phyloP scores from a whole-genome alignment of 176 grass and related monocot genomes.

The Hsuehochloa calcarea region DNA sequence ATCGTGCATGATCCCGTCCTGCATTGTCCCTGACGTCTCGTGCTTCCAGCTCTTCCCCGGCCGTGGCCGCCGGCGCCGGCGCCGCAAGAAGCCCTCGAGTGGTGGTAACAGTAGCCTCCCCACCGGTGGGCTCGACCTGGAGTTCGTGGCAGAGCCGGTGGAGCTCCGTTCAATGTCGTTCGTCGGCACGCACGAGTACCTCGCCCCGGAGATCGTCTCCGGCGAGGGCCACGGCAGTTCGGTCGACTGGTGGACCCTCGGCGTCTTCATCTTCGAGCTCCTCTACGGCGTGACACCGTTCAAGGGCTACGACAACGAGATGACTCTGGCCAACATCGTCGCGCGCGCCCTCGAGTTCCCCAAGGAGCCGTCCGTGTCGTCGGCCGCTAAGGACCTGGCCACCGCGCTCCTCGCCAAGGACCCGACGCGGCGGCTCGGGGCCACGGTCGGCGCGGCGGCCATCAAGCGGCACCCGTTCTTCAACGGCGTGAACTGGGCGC shows the following conservation, averaged over 20 bases:
- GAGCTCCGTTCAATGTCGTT: slow-evolving; percentile 93
- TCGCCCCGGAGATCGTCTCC: slow-evolving; percentile 88
- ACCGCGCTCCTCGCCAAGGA: slow-evolving; percentile 77
- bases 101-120: not conserved
- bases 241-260: slow-evolving; percentile 97
- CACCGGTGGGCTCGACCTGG: slow-evolving; percentile 40
- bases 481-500: slow-evolving; percentile 78
- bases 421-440: slow-evolving; percentile 57
- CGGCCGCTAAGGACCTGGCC: slow-evolving; percentile 57
- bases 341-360: slow-evolving; percentile 94
- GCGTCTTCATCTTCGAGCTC: slow-evolving; percentile 89
- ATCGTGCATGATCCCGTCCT: slow-evolving; percentile 76
- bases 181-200: slow-evolving; percentile 97
- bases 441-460: slow-evolving; percentile 69
- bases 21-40: slow-evolving; percentile 75
- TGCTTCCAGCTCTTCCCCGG: slow-evolving; percentile 76
- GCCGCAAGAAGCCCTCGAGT: slow-evolving; percentile 33
- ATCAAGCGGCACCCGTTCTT: slow-evolving; percentile 90
- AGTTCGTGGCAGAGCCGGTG: slow-evolving; percentile 86
- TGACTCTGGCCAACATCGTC: slow-evolving; percentile 89
- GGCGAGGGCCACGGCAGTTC: slow-evolving; percentile 93
- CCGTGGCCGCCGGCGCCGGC: not conserved
- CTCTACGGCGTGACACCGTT: slow-evolving; percentile 88
- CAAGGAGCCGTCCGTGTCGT: slow-evolving; percentile 59
- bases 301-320: slow-evolving; percentile 79